phyloP scores from a whole-genome alignment of 2,329 filamentous ascomycete species.

The Myriosclerotinia curreyana region DNA sequence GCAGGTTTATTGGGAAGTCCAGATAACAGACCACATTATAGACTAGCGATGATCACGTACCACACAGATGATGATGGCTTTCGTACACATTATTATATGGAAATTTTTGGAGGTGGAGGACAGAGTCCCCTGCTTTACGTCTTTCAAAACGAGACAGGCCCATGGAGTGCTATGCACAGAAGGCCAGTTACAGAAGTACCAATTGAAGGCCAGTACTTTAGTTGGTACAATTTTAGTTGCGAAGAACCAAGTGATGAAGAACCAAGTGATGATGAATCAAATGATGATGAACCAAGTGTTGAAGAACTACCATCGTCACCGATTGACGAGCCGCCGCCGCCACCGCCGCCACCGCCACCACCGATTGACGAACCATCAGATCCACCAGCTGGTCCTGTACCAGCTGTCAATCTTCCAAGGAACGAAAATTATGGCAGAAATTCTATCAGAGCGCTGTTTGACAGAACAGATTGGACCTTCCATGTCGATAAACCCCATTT shows the following conservation, averaged over 20 bases:
- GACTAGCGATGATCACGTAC: not conserved
- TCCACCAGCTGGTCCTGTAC: not conserved
- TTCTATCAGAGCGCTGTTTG: not conserved
- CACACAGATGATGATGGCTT: not conserved
- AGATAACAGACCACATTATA: not conserved
- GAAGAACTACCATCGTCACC: too few relatives aligned
- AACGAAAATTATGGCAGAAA: conserved; percentile 1
- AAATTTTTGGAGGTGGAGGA: not conserved
- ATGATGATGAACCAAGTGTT: too few relatives aligned
- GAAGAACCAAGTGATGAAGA: not conserved
- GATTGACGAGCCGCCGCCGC: too few relatives aligned
- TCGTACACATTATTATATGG: not conserved
- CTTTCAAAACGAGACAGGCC: too few relatives aligned
- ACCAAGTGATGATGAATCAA: too few relatives aligned
- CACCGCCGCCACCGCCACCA: too few relatives aligned
- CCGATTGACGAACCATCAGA: not conserved
- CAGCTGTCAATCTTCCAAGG: not conserved
- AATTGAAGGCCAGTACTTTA: too few relatives aligned
- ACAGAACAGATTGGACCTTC: not conserved
- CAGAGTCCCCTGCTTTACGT: not conserved
- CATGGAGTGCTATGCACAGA: not conserved
- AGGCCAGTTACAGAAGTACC: too few relatives aligned
- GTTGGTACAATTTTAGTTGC: too few relatives aligned
- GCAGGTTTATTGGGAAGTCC: not conserved
- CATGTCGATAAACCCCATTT: not conserved